Conservation (phyloP, 148 eudicot genomes). For the Persicaria maculosa region DNA sequence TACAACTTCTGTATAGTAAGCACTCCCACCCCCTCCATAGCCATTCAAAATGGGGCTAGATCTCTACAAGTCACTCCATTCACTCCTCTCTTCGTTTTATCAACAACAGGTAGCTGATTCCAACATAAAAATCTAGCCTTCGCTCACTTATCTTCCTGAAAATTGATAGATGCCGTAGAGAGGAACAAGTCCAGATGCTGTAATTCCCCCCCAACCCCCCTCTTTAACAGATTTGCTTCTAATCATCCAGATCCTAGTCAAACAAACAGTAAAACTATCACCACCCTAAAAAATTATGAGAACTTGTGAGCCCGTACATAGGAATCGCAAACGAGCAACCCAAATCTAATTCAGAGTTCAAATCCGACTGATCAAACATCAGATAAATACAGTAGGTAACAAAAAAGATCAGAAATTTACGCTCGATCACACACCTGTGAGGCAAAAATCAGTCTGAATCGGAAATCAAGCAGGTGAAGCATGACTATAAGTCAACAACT, state of each 20-base stretch:
- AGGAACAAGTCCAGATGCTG: neutral
- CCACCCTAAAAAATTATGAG: neutral
- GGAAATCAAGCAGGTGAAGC: neutral
- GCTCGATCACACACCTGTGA: neutral
- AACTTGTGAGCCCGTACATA: neutral
- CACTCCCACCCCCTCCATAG: neutral
- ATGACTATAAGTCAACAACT: too few species aligned
- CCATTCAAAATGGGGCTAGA: neutral
- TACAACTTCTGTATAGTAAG: neutral
- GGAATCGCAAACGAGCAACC: neutral
- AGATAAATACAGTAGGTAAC: neutral
- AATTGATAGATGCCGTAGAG: neutral
- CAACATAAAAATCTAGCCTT: neutral
- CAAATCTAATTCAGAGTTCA: neutral
- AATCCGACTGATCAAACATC: neutral
- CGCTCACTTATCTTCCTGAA: neutral
- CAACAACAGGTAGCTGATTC: neutral
- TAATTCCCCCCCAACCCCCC: too few species aligned
- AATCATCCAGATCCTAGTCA: neutral
- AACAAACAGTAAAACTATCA: neutral
- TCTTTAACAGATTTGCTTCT: neutral
- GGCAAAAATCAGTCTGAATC: neutral
- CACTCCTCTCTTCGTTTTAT: neutral
- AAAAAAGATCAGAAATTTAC: neutral
- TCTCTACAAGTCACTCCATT: neutral